phyloP scores from a whole-genome alignment of 2,329 filamentous ascomycete genomes.

The Ceratocystis destructans region DNA sequence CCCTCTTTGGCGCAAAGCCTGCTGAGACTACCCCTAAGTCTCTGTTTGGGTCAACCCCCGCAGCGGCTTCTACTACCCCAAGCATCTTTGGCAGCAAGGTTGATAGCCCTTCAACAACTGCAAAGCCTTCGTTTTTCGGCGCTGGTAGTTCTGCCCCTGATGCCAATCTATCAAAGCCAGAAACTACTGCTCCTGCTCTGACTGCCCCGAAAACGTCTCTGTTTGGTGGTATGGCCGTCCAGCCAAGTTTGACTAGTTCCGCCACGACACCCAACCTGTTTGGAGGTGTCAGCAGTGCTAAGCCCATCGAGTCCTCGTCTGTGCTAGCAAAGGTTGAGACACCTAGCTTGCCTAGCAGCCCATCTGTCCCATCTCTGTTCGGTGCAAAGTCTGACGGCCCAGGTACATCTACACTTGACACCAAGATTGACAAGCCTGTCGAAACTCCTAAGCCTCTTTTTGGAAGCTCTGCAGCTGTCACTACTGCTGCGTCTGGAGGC shows the following conservation, averaged over 20 bases:
- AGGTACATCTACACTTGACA: constrained; percentile 14
- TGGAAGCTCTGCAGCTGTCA: constrained; percentile 22
- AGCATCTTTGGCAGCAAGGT: constrained; percentile 18
- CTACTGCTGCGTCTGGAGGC: constrained; percentile 10
- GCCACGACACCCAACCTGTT: constrained; percentile 15
- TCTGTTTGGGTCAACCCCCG: constrained; percentile 10
- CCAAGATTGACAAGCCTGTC: constrained; percentile 7
- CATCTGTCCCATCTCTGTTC: constrained; percentile 27
- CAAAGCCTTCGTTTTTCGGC: constrained; percentile 5
- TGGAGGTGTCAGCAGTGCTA: constrained; percentile 20
- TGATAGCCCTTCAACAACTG: neutral
- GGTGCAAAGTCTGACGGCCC: constrained; percentile 23
- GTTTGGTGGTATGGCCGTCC: constrained; percentile 5
- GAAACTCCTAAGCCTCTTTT: constrained; percentile 25
- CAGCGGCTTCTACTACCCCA: constrained; percentile 9
- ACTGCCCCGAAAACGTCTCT: neutral
- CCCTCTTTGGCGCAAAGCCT: constrained; percentile 20
- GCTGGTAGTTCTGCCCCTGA: neutral
- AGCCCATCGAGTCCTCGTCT: constrained; percentile 23
- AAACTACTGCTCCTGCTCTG: neutral
- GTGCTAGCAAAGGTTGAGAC: constrained; percentile 20
- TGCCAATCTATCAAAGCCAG: neutral
- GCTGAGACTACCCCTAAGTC: constrained; percentile 17
- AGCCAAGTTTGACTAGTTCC: constrained; percentile 9
- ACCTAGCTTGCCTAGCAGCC: constrained; percentile 19